phyloP scores from a whole-genome alignment of 371 early-diverging fungal genomes.

The Apophysomyces trapeziformis region DNA sequence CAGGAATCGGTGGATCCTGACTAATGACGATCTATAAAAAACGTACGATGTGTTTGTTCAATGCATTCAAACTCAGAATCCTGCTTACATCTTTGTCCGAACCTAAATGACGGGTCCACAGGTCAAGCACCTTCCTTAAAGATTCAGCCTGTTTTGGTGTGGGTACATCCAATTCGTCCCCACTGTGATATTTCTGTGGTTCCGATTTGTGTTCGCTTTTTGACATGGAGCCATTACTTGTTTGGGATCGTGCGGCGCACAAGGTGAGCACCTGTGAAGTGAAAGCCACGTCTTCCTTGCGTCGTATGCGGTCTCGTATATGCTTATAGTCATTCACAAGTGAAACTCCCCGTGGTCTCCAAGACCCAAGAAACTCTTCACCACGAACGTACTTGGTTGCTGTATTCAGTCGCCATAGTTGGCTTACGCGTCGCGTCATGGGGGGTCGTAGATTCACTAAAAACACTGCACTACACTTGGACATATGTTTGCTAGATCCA shows the following conservation, averaged over 20 bases:
- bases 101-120: constrained; percentile 56
- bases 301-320: constrained; percentile 33
- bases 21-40: constrained; percentile 51
- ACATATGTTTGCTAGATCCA: constrained; percentile 37
- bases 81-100: constrained; percentile 55
- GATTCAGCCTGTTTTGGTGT: constrained; percentile 31
- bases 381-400: constrained; percentile 84
- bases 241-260: constrained; percentile 19
- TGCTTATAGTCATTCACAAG: constrained; percentile 66
- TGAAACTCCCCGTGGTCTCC: constrained; percentile 80
- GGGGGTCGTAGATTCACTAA: constrained; percentile 62
- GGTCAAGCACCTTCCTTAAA: constrained; percentile 39
- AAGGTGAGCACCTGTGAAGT: constrained; percentile 22
- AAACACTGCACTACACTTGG: constrained; percentile 60
- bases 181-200: constrained; percentile 1
- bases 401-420: constrained; percentile 79
- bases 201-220: neutral
- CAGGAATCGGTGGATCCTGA: constrained; percentile 54
- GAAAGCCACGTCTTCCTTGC: constrained; percentile 24
- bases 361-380: constrained; percentile 74
- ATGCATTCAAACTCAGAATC: constrained; percentile 7
- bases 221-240: constrained; percentile 21
- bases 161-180: constrained; percentile 12
- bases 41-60: constrained; percentile 7
- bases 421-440: constrained; percentile 59